Evolutionary conservation across 1,139 yeast species (phyloP).

Genomic region (Torulaspora globosa): DNA sequence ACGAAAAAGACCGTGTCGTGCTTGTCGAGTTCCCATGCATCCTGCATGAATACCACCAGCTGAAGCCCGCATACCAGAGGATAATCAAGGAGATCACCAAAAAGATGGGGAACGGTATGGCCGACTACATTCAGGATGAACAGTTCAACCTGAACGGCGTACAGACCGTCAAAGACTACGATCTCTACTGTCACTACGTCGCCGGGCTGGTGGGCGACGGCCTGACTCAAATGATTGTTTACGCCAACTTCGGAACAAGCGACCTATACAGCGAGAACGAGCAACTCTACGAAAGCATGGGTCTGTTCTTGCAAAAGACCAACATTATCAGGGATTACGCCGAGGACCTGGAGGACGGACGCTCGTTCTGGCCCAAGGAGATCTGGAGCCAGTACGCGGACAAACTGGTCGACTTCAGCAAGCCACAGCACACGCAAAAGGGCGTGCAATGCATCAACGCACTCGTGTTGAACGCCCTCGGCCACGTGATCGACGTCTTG

Average conservation of each 20-base stretch:
- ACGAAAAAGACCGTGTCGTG: slow-evolving; percentile 77
- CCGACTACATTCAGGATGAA: slow-evolving; percentile 79
- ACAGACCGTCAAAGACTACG: slow-evolving; percentile 72
- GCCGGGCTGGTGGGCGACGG: slow-evolving; percentile 99
- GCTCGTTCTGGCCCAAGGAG: slow-evolving; percentile 96
- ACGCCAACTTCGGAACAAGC: slow-evolving; percentile 60
- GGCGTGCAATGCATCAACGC: slow-evolving; percentile 79
- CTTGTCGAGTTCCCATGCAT: slow-evolving; percentile 70
- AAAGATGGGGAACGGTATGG: slow-evolving; percentile 98
- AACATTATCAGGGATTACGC: slow-evolving; percentile 93
- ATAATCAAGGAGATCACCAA: slow-evolving; percentile 71
- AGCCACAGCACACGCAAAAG: slow-evolving; percentile 44
- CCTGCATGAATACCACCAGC: slow-evolving; percentile 63
- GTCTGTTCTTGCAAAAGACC: slow-evolving; percentile 88
- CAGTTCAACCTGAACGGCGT: slow-evolving; percentile 77
- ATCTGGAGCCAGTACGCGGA: slow-evolving; percentile 81
- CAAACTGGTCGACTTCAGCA: slow-evolving; percentile 53
- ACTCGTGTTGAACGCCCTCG: slow-evolving; percentile 72
- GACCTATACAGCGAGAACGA: slow-evolving; percentile 49
- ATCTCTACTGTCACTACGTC: slow-evolving; percentile 90
- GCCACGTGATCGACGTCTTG: slow-evolving; percentile 73
- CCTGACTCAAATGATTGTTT: slow-evolving; percentile 70
- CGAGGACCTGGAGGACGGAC: slow-evolving; percentile 87
- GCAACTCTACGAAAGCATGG: slow-evolving; percentile 78
- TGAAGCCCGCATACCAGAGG: slow-evolving; percentile 73